Conservation (phyloP, 345 rosid genomes). For the Adansonia digitata region DNA sequence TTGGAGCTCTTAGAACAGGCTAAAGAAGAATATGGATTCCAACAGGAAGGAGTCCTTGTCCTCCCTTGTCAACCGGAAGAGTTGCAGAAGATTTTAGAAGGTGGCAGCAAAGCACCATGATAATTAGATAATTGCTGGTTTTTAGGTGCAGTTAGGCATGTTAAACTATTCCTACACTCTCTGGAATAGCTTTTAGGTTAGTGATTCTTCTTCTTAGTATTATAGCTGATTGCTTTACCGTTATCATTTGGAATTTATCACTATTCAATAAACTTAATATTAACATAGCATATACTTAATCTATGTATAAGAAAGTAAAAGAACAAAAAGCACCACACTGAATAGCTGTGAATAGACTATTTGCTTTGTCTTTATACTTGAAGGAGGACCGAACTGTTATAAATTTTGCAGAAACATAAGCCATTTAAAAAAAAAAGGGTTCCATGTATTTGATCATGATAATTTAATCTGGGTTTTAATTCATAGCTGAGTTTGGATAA, state of each 20-base stretch:
- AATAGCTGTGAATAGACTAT: not conserved
- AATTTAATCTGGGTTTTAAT: not conserved
- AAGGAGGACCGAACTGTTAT: not conserved
- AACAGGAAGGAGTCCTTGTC: slow-evolving; percentile 33
- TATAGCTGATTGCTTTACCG: not conserved
- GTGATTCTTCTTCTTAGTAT: not conserved
- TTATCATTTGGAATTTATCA: not conserved
- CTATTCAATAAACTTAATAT: not conserved
- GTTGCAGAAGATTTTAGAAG: slow-evolving; percentile 30
- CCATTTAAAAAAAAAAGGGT: not conserved
- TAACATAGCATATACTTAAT: not conserved
- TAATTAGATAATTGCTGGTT: slow-evolving; percentile 3
- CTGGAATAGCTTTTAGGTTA: not conserved
- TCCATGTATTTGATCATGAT: not conserved
- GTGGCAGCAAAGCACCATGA: not conserved
- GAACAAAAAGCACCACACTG: not conserved
- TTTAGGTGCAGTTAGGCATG: not conserved
- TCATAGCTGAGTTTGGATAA: not conserved
- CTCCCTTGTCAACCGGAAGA: slow-evolving; percentile 55
- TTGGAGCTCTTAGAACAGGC: slow-evolving; percentile 38
- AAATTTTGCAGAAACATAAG: not conserved
- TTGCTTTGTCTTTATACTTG: not conserved
- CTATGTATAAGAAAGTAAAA: not conserved
- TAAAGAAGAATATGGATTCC: slow-evolving; percentile 47
- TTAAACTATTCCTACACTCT: not conserved